Conservation (phyloP, 495 filamentous ascomycete species). For the Cladorrhinum samala region DNA sequence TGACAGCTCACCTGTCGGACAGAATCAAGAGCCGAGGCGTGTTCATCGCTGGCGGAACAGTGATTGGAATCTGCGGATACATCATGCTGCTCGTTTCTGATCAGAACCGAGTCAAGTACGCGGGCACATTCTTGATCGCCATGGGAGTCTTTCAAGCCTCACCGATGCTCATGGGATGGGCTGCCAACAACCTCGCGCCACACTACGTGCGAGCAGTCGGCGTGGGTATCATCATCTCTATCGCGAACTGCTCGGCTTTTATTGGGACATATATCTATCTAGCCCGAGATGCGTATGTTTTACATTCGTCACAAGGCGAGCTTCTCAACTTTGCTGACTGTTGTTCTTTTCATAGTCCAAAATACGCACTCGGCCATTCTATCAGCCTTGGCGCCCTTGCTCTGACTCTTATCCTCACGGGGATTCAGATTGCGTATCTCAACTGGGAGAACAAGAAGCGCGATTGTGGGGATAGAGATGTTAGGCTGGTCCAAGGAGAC, state of each 20-base stretch:
- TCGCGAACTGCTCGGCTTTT: conserved; percentile 46
- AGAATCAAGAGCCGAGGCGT: conserved; percentile 40
- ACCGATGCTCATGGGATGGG: conserved; percentile 49
- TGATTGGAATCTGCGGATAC: conserved; percentile 46
- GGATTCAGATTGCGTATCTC: conserved; percentile 33
- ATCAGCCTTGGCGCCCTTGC: conserved; percentile 41
- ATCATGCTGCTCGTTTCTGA: conserved; percentile 48
- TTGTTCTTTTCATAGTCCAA: conserved; percentile 23
- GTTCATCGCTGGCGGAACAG: conserved; percentile 45
- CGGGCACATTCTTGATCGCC: conserved; percentile 53
- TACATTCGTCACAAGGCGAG: conserved; percentile 1
- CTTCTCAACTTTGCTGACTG: no score
- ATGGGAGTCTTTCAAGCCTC: conserved; percentile 56
- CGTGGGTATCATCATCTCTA: conserved; percentile 32
- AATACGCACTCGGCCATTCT: conserved; percentile 40
- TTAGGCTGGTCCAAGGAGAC: conserved; percentile 30
- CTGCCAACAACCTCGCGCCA: conserved; percentile 39
- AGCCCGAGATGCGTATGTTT: conserved; percentile 36
- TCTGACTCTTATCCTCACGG: conserved; percentile 31
- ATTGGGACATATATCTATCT: conserved; percentile 49
- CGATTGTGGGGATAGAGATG: conserved; percentile 35
- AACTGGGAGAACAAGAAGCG: conserved; percentile 44
- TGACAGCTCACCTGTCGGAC: conserved; percentile 44
- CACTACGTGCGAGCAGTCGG: conserved; percentile 47
- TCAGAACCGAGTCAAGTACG: conserved; percentile 45